Conservation (phyloP, 2,329 filamentous ascomycete species). For the Cladosporium phlei region DNA sequence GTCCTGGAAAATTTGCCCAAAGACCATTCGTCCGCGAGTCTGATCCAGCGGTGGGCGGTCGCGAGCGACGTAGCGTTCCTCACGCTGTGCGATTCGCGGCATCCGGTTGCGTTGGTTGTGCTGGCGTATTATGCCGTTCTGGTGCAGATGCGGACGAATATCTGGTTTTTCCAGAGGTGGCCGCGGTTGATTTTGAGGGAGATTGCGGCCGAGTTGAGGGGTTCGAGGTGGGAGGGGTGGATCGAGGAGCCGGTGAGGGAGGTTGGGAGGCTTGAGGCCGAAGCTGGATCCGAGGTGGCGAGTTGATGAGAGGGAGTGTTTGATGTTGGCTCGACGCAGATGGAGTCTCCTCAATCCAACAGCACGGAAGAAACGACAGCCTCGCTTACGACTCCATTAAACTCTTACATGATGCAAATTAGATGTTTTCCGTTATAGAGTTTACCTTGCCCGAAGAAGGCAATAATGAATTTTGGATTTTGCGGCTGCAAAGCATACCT, state of each 20-base stretch:
- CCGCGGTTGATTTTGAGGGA: not conserved
- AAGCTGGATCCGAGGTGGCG: no score
- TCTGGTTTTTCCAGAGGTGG: slow-evolving; percentile 9
- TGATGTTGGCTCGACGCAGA: no score
- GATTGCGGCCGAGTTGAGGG: not conserved
- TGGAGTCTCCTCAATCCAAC: no score
- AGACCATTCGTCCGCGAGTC: slow-evolving; percentile 5
- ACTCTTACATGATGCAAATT: no score
- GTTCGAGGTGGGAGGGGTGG: not conserved
- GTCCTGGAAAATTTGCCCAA: not conserved
- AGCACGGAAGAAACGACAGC: no score
- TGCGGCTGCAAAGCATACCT: not conserved
- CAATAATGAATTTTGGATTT: not conserved
- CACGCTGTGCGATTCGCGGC: not conserved
- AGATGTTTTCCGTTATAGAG: no score
- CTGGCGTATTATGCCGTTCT: slow-evolving; percentile 4
- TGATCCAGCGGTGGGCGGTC: slow-evolving; percentile 8
- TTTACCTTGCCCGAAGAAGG: no score
- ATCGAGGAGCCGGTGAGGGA: not conserved
- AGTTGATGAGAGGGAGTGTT: no score
- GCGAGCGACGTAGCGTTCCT: not conserved
- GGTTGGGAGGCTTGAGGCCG: not conserved
- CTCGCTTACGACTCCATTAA: no score
- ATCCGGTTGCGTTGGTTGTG: not conserved
- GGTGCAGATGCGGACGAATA: slow-evolving; percentile 3